Evolutionary conservation across 2,329 filamentous ascomycete genomes (phyloP).

Genomic region (Teratosphaeria pseudoeucalypti): DNA sequence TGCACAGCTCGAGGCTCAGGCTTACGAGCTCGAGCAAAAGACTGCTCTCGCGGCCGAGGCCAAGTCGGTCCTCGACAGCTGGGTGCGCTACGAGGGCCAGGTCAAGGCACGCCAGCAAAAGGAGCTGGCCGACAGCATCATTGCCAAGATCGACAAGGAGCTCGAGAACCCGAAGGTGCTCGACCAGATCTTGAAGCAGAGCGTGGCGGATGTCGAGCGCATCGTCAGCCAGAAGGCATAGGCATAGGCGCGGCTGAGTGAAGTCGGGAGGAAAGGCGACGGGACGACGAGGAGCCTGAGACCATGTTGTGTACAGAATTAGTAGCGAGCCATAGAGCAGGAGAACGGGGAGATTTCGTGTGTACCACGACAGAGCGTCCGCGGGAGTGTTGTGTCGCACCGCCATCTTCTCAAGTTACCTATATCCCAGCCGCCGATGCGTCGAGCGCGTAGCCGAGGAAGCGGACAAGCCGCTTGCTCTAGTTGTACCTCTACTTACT

Average conservation of each 20-base stretch:
- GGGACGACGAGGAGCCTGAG: not conserved
- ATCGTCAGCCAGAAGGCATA: conserved; percentile 11
- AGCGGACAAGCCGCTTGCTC: not conserved
- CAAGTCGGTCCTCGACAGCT: conserved; percentile 91
- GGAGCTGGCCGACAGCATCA: conserved; percentile 86
- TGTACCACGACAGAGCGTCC: not conserved
- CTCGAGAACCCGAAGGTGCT: conserved; percentile 94
- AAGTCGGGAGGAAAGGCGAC: not conserved
- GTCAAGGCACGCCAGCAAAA: conserved; percentile 98
- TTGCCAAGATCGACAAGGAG: conserved; percentile 97
- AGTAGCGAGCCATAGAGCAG: not conserved
- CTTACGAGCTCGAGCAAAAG: conserved; percentile 94
- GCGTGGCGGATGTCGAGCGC: conserved; percentile 88
- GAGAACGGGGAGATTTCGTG: not conserved
- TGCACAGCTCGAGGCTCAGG: conserved; percentile 87
- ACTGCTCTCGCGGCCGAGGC: conserved; percentile 86
- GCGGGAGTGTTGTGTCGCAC: not conserved
- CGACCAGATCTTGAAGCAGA: conserved; percentile 97
- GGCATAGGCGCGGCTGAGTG: conserved; percentile 3
- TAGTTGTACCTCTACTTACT: too few species aligned
- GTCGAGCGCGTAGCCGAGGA: not conserved
- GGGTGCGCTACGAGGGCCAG: conserved; percentile 97
- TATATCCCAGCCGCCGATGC: not conserved
- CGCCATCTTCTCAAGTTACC: not conserved
- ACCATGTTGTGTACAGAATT: not conserved